Percentiles rank a stretch among this genome's conserved stretches.
phyloP scores from a whole-genome alignment of 2,329 filamentous ascomycete genomes.

The Apiospora rasikravindrae region DNA sequence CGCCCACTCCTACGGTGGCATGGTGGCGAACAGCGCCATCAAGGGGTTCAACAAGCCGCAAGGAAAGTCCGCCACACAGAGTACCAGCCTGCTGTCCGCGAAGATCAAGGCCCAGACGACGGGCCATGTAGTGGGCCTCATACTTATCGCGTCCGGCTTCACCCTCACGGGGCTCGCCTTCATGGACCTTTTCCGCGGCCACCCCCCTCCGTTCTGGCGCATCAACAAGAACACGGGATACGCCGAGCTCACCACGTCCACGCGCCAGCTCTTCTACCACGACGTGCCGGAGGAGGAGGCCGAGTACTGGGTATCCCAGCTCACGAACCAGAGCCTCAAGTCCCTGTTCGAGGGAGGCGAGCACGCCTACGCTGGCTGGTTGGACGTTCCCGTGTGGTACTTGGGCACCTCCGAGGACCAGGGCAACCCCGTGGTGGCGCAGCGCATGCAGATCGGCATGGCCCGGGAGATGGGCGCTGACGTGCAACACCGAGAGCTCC shows the following conservation, averaged over 20 bases:
- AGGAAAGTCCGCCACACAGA: not conserved
- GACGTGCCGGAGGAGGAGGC: slow-evolving; percentile 52
- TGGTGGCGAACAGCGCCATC: slow-evolving; percentile 18
- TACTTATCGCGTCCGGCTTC: slow-evolving; percentile 16
- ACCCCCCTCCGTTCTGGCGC: not conserved
- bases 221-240: slow-evolving; percentile 42
- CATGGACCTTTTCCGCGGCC: not conserved
- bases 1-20: slow-evolving; percentile 12
- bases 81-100: not conserved
- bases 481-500: slow-evolving; percentile 46
- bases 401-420: slow-evolving; percentile 35
- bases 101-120: slow-evolving; percentile 30
- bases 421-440: slow-evolving; percentile 45
- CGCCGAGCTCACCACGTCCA: slow-evolving; percentile 42
- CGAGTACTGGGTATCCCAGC: slow-evolving; percentile 46
- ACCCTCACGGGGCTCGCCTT: not conserved
- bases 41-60: not conserved
- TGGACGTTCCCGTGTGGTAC: slow-evolving; percentile 34
- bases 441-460: slow-evolving; percentile 44
- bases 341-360: slow-evolving; percentile 52
- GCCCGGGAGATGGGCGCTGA: slow-evolving; percentile 44
- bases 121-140: not conserved
- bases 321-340: slow-evolving; percentile 48
- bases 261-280: slow-evolving; percentile 54
- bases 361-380: slow-evolving; percentile 51